Evolutionary conservation across 2,329 filamentous ascomycete species (phyloP).

Genomic region (Phoma sp.): DNA sequence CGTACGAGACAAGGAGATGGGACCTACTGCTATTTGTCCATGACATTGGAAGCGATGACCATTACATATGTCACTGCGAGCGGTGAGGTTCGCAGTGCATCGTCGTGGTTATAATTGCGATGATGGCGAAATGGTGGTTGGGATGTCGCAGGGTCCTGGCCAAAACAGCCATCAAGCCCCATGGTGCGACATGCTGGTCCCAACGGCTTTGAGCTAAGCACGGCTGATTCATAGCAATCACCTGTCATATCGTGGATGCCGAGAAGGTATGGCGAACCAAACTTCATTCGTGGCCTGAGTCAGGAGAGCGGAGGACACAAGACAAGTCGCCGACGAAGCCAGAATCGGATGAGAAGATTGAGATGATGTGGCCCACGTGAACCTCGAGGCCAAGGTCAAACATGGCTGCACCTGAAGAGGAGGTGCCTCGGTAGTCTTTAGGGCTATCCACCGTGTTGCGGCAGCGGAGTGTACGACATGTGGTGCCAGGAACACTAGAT

Average conservation of each 20-base stretch:
- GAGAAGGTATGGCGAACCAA: conserved; percentile 11
- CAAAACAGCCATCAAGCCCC: conserved; percentile 9
- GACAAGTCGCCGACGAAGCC: background rate
- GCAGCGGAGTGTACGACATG: conserved; percentile 21
- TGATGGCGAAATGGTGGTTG: conserved; percentile 4
- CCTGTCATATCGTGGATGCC: conserved; percentile 5
- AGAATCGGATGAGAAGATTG: background rate
- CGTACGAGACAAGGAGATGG: no score
- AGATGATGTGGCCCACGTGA: conserved; percentile 6
- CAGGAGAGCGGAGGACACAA: background rate
- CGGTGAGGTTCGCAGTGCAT: no score
- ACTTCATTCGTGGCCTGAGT: conserved; percentile 1
- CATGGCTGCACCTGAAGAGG: conserved; percentile 3
- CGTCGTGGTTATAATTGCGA: background rate
- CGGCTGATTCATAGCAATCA: background rate
- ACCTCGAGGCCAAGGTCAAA: conserved; percentile 1
- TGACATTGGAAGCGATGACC: no score
- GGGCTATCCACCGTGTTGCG: conserved; percentile 6
- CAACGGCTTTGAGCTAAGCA: conserved; percentile 2
- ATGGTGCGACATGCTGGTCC: conserved; percentile 5
- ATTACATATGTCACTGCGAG: no score
- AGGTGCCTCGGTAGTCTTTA: background rate
- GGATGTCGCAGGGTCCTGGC: conserved; percentile 1
- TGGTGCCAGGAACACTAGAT: conserved; percentile 19
- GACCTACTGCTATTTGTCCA: no score